These are phyloP conservation scores for Juncus inflexus DNA, from an alignment of 176 grass and related monocot genomes.

Conservation along the genomic window DNA sequence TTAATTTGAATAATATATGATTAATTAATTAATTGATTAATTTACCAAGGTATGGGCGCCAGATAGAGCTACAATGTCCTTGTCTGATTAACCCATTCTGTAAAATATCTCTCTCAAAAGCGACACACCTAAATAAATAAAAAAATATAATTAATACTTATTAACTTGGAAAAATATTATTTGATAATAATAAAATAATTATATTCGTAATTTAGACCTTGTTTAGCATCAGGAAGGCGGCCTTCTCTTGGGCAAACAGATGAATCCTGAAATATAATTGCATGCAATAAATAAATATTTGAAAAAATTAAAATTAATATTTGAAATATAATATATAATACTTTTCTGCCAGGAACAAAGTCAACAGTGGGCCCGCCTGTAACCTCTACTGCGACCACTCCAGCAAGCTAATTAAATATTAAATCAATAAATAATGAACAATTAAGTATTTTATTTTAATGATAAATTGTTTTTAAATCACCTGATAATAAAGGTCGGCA, in stretches of 20 bases:
- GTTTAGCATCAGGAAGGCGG: conserved; percentile 53
- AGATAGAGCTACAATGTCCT: conserved; percentile 72
- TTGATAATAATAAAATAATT: background rate
- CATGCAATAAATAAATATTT: background rate
- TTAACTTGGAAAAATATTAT: background rate
- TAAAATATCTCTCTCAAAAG: conserved; percentile 60
- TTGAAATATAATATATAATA: background rate
- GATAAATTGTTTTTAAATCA: conserved; percentile 4
- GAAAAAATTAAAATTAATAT: background rate
- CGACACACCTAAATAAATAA: conserved; percentile 31
- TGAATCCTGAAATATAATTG: conserved; percentile 37
- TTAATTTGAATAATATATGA: background rate
- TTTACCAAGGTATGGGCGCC: conserved; percentile 70
- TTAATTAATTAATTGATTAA: background rate
- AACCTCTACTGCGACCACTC: conserved; percentile 63
- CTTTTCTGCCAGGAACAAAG: conserved; percentile 59
- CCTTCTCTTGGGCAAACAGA: conserved; percentile 41
- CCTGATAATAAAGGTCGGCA: conserved; percentile 81
- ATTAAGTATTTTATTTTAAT: background rate
- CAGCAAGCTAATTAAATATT: conserved; percentile 43
- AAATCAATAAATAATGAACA: background rate
- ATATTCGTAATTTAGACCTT: conserved; percentile 32
- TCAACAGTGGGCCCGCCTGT: conserved; percentile 57
- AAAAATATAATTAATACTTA: background rate
- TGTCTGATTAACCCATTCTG: conserved; percentile 67